Evolutionary conservation across 371 early-diverging fungal genomes (phyloP), one percentile per base, ranked within the genome.

Genomic region (Entomophthora muscae): DNA sequence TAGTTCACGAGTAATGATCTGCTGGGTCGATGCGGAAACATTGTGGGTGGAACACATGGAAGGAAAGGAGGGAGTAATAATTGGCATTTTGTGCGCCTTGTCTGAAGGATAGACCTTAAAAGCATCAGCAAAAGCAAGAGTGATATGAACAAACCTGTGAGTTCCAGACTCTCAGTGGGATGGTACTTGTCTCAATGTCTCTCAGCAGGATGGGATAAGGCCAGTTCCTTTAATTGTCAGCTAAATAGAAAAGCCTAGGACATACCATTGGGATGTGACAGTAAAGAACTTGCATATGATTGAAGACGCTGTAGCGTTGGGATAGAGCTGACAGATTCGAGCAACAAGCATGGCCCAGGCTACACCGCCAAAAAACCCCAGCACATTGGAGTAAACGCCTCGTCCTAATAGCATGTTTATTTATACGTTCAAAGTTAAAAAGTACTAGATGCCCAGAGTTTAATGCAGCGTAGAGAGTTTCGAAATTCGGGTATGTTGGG

Each of bases 21-120:
- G 70, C 30, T 83, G 80, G 0, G 99, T 99, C 1, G 97, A 96
- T 51, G 76, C 75, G 0, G 92, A 89, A 10, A 99, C 96, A 69
- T 99, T 99, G 75, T 98, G 99, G 0, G 99, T 99, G 1, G 99
- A 84, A 72, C 99, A 98, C 94, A 99, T 99, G 24, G 95, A 92
- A 22, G 99, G 99, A 71, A 99, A 99, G 0, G 98, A 98, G 3
- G 99, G 99, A 13, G 99, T 99, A 66, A 99, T 99, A 59, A 99
- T 90, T 0, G 99, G 99, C 99, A 99, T 99, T 31, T 85, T 81
- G 72, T 99, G 99, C 21, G 78, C 82, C 64, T 77, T 78, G 70
- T 99, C 99, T 5, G 83, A 75, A 0, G 88, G 85, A 76, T 97
- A 90, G 0, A 91, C 66, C 77, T 83, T 32, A n/a, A 26, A 26